Percentiles rank a stretch among this genome's conserved stretches.
Evolutionary conservation across 345 rosid species (phyloP).

Genomic region (Geranium rotundifolium): DNA sequence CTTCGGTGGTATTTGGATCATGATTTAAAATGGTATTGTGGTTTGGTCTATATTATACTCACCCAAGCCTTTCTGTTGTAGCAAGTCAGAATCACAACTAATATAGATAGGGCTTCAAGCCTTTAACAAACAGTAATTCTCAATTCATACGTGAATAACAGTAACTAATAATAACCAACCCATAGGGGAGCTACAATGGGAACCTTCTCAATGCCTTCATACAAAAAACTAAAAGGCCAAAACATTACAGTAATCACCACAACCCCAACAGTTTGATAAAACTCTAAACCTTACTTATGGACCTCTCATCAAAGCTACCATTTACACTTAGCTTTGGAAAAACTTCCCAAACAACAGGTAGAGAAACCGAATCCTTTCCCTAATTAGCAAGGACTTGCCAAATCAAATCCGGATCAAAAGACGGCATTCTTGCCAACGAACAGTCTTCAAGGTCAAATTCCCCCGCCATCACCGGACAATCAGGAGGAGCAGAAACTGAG

Average conservation of each 20-base stretch:
- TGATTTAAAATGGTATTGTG: too few relatives aligned
- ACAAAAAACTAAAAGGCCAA: conserved; percentile 7
- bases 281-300: background rate
- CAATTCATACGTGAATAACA: background rate
- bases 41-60: too few relatives aligned
- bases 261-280: background rate
- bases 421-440: conserved; percentile 73
- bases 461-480: conserved; percentile 16
- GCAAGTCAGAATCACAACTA: too few relatives aligned
- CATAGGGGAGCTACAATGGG: background rate
- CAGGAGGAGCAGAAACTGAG: conserved; percentile 31
- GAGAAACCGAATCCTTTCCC: conserved; percentile 1
- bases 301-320: conserved; percentile 2
- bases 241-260: background rate
- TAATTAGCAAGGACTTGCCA: conserved; percentile 90
- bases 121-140: background rate
- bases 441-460: conserved; percentile 39
- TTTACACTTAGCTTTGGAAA: conserved; percentile 12
- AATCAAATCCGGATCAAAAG: conserved; percentile 76
- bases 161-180: background rate
- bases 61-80: too few relatives aligned
- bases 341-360: background rate
- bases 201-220: conserved; percentile 12
- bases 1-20: too few relatives aligned
- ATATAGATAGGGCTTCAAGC: too few relatives aligned